Percentiles rank a stretch among this genome's conserved stretches.
Evolutionary conservation across 805 yeast genomes (phyloP).

Genomic region (Zygosaccharomyces bailii): DNA sequence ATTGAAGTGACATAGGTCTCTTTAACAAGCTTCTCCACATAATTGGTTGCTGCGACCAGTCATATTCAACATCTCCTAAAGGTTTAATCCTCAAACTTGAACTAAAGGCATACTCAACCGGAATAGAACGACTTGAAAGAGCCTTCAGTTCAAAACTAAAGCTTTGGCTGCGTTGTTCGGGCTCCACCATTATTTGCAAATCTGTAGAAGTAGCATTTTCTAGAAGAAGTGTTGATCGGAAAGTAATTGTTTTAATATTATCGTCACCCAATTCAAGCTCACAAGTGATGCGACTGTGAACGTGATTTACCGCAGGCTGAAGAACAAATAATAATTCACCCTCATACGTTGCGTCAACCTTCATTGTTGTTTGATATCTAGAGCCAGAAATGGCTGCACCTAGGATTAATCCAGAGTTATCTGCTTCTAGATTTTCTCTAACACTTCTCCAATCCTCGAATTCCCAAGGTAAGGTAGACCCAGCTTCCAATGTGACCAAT

Average conservation of each 20-base stretch:
- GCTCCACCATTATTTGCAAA: conserved; percentile 42
- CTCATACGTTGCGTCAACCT: conserved; percentile 69
- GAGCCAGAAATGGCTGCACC: conserved; percentile 61
- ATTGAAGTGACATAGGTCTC: conserved; percentile 54
- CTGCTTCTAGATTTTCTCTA: conserved; percentile 73
- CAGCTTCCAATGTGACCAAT: conserved; percentile 42
- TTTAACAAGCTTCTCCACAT: conserved; percentile 61
- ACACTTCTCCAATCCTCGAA: conserved; percentile 91
- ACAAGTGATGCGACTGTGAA: conserved; percentile 72
- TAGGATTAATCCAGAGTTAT: conserved; percentile 55
- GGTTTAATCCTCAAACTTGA: conserved; percentile 64
- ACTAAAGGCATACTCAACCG: conserved; percentile 63
- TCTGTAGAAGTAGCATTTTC: conserved; percentile 64
- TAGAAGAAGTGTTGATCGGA: conserved; percentile 71
- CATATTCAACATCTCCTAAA: conserved; percentile 48
- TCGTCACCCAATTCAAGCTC: conserved; percentile 68
- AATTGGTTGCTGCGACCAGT: conserved; percentile 64
- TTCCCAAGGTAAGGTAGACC: conserved; percentile 69
- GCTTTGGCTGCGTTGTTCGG: conserved; percentile 35
- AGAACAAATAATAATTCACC: conserved; percentile 77
- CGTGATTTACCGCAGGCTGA: conserved; percentile 55
- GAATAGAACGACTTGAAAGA: conserved; percentile 60
- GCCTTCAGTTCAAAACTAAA: conserved; percentile 47
- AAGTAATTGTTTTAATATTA: conserved; percentile 71
- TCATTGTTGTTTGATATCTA: conserved; percentile 49